Evolutionary conservation across 805 yeast species (phyloP).

Genomic region (Isabelozyma rhagii): DNA sequence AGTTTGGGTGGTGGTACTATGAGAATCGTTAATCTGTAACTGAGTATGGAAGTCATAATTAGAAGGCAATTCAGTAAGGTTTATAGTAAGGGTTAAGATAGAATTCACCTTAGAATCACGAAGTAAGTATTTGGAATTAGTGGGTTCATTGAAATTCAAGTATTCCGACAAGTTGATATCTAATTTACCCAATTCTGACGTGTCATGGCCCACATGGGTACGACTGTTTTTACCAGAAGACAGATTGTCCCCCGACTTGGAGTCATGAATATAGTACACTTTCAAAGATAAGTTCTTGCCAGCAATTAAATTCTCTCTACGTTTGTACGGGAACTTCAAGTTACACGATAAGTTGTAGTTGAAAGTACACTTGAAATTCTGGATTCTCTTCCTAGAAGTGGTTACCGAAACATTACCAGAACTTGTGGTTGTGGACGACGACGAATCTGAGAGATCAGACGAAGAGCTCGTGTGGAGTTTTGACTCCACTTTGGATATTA

Average conservation of each 20-base stretch:
- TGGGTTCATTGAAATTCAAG: slow-evolving; percentile 49
- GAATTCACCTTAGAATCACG: slow-evolving; percentile 82
- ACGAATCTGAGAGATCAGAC: neutral
- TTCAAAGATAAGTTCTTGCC: slow-evolving; percentile 42
- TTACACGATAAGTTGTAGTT: slow-evolving; percentile 32
- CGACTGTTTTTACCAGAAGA: neutral
- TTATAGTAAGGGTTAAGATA: slow-evolving; percentile 61
- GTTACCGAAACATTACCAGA: slow-evolving; percentile 23
- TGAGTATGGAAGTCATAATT: slow-evolving; percentile 41
- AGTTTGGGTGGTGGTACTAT: slow-evolving; percentile 1
- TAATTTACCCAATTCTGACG: slow-evolving; percentile 60
- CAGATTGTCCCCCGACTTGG: slow-evolving; percentile 7
- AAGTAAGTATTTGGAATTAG: slow-evolving; percentile 62
- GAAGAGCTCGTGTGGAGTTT: neutral
- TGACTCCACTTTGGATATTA: neutral
- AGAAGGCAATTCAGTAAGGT: slow-evolving; percentile 41
- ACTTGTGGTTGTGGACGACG: neutral
- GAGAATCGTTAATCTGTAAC: slow-evolving; percentile 30
- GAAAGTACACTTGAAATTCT: slow-evolving; percentile 38
- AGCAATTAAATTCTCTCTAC: slow-evolving; percentile 34
- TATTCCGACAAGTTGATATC: slow-evolving; percentile 72
- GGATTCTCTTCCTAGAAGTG: slow-evolving; percentile 30
- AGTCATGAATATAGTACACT: slow-evolving; percentile 32
- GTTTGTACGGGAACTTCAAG: slow-evolving; percentile 39
- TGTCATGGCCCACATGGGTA: neutral